A percentile compares a stretch with the other conserved stretches of the same genome.
Evolutionary conservation across 257 asterid genomes (phyloP).

Genomic region (Nicotiana otophora): DNA sequence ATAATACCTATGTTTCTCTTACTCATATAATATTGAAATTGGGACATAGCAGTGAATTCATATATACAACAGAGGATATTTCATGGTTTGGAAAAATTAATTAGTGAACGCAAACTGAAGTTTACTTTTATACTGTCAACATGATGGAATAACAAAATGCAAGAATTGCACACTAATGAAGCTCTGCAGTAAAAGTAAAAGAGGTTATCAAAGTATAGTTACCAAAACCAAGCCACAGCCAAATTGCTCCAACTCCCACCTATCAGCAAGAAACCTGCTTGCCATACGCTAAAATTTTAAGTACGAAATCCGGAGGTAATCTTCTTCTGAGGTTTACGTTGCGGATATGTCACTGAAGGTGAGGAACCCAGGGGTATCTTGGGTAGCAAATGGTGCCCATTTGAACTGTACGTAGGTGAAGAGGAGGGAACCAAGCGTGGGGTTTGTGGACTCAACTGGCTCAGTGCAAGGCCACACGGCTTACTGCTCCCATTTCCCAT

Average conservation of each 20-base stretch:
- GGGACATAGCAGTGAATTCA: neutral
- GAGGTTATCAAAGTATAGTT: neutral
- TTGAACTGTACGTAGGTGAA: slow-evolving; percentile 3
- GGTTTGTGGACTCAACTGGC: slow-evolving; percentile 27
- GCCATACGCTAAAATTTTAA: neutral
- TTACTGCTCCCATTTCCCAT: slow-evolving; percentile 25
- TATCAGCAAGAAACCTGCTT: neutral
- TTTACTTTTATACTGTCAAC: neutral
- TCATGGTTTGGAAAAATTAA: neutral
- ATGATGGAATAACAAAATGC: neutral
- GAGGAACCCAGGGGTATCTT: slow-evolving; percentile 46
- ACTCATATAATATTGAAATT: neutral
- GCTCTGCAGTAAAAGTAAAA: neutral
- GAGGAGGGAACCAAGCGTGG: slow-evolving; percentile 16
- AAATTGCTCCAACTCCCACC: neutral
- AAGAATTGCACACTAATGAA: neutral
- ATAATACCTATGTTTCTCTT: neutral
- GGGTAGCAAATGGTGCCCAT: neutral
- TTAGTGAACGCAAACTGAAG: neutral
- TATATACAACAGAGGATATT: neutral
- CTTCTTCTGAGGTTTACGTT: slow-evolving; percentile 17
- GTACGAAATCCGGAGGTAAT: slow-evolving; percentile 25
- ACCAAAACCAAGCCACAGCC: neutral
- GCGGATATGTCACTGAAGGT: slow-evolving; percentile 30
- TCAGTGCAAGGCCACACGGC: slow-evolving; percentile 22